A percentile compares a stretch with the other conserved stretches of the same genome.
Conservation (phyloP, 345 rosid species). For the Anastatica hierochuntica region DNA sequence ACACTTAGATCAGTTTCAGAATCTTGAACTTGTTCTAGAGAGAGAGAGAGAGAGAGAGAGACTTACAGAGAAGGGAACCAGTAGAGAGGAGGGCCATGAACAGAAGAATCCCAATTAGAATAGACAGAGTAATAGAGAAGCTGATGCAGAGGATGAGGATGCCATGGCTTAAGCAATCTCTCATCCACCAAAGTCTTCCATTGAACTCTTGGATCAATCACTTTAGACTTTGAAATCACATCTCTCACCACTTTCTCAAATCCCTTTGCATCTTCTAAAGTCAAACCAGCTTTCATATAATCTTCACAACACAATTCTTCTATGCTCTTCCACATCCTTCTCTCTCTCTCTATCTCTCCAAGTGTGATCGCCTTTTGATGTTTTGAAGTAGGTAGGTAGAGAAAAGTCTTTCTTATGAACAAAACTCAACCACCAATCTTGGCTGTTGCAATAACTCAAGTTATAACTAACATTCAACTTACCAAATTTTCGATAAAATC, state of each 20-base stretch:
- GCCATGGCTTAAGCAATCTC: conserved; percentile 52
- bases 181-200: conserved; percentile 47
- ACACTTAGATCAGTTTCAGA: not conserved
- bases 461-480: too few species aligned
- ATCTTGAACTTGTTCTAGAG: too few species aligned
- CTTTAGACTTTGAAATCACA: conserved; percentile 17
- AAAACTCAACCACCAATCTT: too few species aligned
- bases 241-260: conserved; percentile 28
- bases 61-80: conserved; percentile 79
- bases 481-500: too few species aligned
- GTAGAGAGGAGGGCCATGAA: conserved; percentile 65
- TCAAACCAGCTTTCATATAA: conserved; percentile 42
- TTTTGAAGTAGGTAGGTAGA: conserved; percentile 4
- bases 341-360: not conserved
- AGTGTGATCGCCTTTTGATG: not conserved
- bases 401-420: too few species aligned
- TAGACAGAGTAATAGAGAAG: conserved; percentile 62
- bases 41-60: conserved; percentile 4
- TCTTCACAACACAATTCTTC: conserved; percentile 42
- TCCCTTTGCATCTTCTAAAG: conserved; percentile 32
- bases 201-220: conserved; percentile 41
- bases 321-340: conserved; percentile 27
- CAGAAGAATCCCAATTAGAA: conserved; percentile 53
- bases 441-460: too few species aligned
- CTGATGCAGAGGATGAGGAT: conserved; percentile 66